A percentile compares a stretch with the other conserved stretches of the same genome.
Evolutionary conservation across 2,329 filamentous ascomycete species (phyloP).

Genomic region (Thielaviopsis euricoi): DNA sequence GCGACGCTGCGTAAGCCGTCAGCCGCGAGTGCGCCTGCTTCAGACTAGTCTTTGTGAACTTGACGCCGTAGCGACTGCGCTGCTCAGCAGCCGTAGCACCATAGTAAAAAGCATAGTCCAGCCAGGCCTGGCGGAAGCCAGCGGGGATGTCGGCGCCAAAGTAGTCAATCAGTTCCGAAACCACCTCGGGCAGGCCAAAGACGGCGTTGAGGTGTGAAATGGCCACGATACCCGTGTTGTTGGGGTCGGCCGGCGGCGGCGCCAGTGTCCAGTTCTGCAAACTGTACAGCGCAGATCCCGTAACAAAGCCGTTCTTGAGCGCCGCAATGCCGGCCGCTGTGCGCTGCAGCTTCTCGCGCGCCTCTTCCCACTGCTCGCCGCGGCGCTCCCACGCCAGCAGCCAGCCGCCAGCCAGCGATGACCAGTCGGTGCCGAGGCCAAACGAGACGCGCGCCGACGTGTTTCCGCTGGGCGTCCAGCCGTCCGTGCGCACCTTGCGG

Average conservation of each 20-base stretch:
- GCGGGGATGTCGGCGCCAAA: conserved; percentile 27
- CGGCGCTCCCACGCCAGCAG: conserved; percentile 43
- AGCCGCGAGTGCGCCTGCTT: conserved; percentile 41
- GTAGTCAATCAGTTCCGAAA: conserved; percentile 37
- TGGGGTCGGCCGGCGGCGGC: conserved; percentile 34
- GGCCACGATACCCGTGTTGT: conserved; percentile 32
- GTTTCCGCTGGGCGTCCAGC: conserved; percentile 29
- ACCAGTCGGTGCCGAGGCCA: conserved; percentile 42
- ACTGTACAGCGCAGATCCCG: conserved; percentile 36
- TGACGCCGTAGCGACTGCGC: conserved; percentile 31
- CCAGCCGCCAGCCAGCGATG: conserved; percentile 38
- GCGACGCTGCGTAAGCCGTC: conserved; percentile 34
- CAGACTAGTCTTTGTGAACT: conserved; percentile 30
- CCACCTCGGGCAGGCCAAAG: conserved; percentile 41
- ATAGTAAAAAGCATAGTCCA: conserved; percentile 46
- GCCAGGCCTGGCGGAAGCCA: conserved; percentile 36
- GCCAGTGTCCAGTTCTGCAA: conserved; percentile 30
- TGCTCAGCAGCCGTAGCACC: conserved; percentile 32
- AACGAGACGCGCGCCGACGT: conserved; percentile 17
- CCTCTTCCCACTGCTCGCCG: conserved; percentile 34
- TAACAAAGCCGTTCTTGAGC: conserved; percentile 42
- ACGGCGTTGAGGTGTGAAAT: conserved; percentile 40
- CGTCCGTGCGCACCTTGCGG: conserved; percentile 40
- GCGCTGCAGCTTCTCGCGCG: conserved; percentile 30
- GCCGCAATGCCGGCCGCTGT: conserved; percentile 33